Evolutionary conservation across 176 grass and related monocot species (phyloP).

Genomic region (Bromus sterilis): DNA sequence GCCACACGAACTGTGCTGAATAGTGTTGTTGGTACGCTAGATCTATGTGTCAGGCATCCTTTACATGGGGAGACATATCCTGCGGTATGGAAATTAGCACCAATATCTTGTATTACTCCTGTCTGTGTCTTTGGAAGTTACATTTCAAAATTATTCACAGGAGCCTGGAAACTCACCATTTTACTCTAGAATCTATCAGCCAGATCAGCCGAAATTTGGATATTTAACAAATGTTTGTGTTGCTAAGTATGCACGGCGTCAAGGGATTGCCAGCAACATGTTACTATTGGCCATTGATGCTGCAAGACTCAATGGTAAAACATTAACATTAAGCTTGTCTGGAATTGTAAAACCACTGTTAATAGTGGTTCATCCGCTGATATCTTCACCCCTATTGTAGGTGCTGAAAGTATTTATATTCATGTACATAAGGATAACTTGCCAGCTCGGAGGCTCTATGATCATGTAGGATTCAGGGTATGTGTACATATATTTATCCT

Average conservation of each 20-base stretch:
- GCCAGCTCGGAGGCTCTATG: constrained; percentile 49
- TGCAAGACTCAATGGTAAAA: constrained; percentile 56
- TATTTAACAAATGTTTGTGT: constrained; percentile 73
- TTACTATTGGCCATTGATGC: constrained; percentile 58
- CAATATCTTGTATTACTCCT: background rate
- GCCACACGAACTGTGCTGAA: constrained; percentile 49
- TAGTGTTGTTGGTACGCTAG: constrained; percentile 69
- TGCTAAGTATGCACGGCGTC: constrained; percentile 59
- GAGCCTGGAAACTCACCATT: constrained; percentile 33
- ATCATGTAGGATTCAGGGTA: constrained; percentile 67
- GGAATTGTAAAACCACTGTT: background rate
- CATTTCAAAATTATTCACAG: constrained; percentile 31
- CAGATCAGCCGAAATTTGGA: constrained; percentile 58
- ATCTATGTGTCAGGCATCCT: constrained; percentile 62
- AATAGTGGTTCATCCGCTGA: background rate
- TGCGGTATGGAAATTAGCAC: constrained; percentile 28
- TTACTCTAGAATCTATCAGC: constrained; percentile 40
- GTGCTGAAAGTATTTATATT: constrained; percentile 46
- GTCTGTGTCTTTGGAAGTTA: background rate
- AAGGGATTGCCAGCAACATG: constrained; percentile 76
- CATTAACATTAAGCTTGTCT: background rate
- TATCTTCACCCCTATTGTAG: constrained; percentile 17
- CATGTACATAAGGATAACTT: constrained; percentile 66
- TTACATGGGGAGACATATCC: constrained; percentile 65
- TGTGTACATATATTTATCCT: background rate